Conservation (phyloP, 257 asterid species). For the Scutellaria minor region DNA sequence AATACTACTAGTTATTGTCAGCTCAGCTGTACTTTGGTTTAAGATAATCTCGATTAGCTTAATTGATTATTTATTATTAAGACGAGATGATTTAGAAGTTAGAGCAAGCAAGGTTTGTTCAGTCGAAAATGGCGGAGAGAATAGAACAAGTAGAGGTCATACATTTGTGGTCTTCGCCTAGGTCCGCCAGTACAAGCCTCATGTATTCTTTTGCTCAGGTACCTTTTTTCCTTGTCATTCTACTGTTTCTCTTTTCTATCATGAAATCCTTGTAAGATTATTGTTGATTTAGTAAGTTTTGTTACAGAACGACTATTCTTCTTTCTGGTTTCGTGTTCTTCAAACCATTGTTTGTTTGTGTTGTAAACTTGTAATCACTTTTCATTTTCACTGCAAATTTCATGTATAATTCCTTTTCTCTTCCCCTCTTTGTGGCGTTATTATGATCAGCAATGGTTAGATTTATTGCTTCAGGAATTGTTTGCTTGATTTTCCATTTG, state of each 20-base stretch:
- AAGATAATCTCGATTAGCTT: not conserved
- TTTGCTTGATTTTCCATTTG: not conserved
- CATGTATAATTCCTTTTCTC: not conserved
- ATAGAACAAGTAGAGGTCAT: conserved; percentile 43
- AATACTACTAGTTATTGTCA: not conserved
- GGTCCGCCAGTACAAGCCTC: conserved; percentile 56
- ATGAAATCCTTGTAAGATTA: not conserved
- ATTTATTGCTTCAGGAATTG: not conserved
- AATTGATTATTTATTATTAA: not conserved
- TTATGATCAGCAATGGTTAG: not conserved
- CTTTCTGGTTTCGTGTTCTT: not conserved
- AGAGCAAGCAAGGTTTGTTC: not conserved
- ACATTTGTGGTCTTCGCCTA: conserved; percentile 53
- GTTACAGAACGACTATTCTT: not conserved
- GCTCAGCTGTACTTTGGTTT: not conserved
- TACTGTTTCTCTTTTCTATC: not conserved
- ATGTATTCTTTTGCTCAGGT: conserved; percentile 61
- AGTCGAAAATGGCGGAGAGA: conserved; percentile 36
- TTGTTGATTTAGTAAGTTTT: not conserved
- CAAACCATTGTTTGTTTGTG: not conserved
- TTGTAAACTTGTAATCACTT: not conserved
- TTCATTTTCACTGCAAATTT: not conserved
- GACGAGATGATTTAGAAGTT: not conserved
- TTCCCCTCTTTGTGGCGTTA: not conserved
- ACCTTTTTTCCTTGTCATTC: not conserved